A percentile compares a stretch with the other conserved stretches of the same genome.
These are phyloP conservation scores for Dothistroma septosporum DNA, from an alignment of 2,329 filamentous ascomycete species.

Conservation along the genomic window DNA sequence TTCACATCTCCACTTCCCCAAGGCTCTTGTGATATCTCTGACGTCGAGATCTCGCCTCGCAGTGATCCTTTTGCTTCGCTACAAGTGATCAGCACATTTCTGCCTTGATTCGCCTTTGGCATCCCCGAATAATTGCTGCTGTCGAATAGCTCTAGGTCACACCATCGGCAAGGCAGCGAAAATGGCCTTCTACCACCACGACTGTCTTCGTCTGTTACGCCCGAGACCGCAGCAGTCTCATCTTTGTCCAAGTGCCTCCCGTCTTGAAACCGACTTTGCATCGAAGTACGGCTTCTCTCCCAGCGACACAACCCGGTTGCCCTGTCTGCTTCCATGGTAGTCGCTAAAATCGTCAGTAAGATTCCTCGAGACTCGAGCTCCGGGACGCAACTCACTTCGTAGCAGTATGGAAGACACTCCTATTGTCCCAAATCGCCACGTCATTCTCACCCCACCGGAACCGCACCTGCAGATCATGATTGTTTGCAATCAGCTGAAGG, in stretches of 20 bases:
- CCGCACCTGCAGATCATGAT: constrained; percentile 65
- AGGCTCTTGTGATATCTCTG: too few relatives aligned
- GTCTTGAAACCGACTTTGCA: constrained; percentile 13
- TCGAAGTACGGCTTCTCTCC: constrained; percentile 25
- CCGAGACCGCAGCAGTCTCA: not conserved
- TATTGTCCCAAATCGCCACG: constrained; percentile 50
- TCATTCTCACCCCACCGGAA: constrained; percentile 62
- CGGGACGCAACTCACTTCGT: constrained; percentile 9
- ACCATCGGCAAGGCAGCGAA: too few relatives aligned
- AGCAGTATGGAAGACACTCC: constrained; percentile 19
- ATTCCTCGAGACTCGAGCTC: not conserved
- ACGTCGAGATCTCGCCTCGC: too few relatives aligned
- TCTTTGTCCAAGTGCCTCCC: constrained; percentile 13
- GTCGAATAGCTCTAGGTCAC: too few relatives aligned
- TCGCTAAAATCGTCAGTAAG: constrained; percentile 6
- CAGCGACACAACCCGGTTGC: constrained; percentile 18
- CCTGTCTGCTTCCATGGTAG: constrained; percentile 19
- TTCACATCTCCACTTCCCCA: too few relatives aligned
- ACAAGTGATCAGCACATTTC: too few relatives aligned
- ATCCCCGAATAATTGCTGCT: too few relatives aligned
- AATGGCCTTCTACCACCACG: too few relatives aligned
- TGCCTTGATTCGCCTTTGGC: too few relatives aligned
- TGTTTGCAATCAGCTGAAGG: constrained; percentile 44
- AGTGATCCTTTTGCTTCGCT: too few relatives aligned
- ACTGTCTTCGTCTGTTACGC: too few relatives aligned